Evolutionary conservation across 2,329 filamentous ascomycete species (phyloP), one percentile per base, ranked within the genome.

Genomic region (Arachnopeziza araneosa): DNA sequence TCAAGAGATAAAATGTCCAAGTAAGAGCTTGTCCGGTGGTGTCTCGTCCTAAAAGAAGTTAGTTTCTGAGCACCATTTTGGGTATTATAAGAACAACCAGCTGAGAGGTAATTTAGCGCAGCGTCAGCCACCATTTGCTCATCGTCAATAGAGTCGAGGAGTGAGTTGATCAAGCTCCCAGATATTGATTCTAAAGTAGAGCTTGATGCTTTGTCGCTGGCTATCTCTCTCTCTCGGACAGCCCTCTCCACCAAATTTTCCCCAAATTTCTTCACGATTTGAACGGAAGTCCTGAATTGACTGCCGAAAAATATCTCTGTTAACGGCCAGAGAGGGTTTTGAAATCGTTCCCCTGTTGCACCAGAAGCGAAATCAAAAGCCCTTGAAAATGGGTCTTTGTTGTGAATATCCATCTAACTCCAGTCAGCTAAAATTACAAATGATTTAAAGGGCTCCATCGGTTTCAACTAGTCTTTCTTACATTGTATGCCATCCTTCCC

Each of bases 401-500:
- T 78, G 67, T 83, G 82, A 77, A 88, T 86, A 64, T 88, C 83
- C 83, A 87, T 87, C 79, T 81, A 55, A 2, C 4, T 44, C 12
- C 12, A 44, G 36, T 19, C 4, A 44, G 36, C 3, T 44, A 44
- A 44, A 12, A 14, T 14, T 14, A 44, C 12, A 8, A 4, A 4
- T 5, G 17, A 14, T 8, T 7, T 22, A 36, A 32, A 21, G 2
- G 26, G 8, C 10, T 57, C 22, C 7, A 23, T 50, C 6, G 10
- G 12, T 14, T 19, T 9, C 9, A 30, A 19, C 6, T 5, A 12
- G 6, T 14, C 17, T 14, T 26, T 26, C 60, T 65, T 70, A 77
- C 79, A 68, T 85, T 81, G 66, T 88, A 88, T 17, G 85, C 85
- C 82, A 87, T 85, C 62, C 79, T 79, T n/a, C 85, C 85, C 81